A percentile compares a stretch with the other conserved stretches of the same genome.
phyloP scores from a whole-genome alignment of 2,329 filamentous ascomycete genomes.

The Ascosphaera aggregata region DNA sequence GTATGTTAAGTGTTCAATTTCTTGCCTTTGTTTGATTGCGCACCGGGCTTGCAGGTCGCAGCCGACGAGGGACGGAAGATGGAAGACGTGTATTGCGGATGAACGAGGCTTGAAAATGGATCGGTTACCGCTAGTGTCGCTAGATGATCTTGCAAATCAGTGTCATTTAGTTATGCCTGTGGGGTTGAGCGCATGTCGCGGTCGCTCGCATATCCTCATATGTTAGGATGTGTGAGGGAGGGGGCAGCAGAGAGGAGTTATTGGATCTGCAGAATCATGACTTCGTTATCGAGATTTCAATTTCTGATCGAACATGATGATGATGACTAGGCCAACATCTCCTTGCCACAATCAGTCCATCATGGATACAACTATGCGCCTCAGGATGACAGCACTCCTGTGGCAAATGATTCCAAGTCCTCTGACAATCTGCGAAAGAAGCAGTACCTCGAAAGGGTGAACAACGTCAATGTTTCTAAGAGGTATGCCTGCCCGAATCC shows the following conservation, averaged over 20 bases:
- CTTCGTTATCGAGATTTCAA: neutral
- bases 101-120: too few species aligned
- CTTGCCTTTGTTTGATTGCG: neutral
- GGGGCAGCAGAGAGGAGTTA: neutral
- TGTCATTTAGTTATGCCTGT: too few species aligned
- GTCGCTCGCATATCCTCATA: too few species aligned
- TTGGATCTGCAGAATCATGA: neutral
- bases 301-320: neutral
- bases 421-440: slow-evolving; percentile 45
- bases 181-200: too few species aligned
- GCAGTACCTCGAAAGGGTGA: slow-evolving; percentile 56
- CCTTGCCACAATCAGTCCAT: neutral
- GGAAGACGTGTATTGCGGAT: too few species aligned
- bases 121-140: too few species aligned
- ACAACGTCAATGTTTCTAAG: slow-evolving; percentile 70
- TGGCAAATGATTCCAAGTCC: slow-evolving; percentile 44
- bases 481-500: slow-evolving; percentile 38
- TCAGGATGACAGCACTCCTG: neutral
- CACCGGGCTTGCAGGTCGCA: neutral
- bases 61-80: neutral
- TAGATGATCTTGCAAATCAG: too few species aligned
- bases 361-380: neutral
- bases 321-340: neutral
- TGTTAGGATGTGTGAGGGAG: too few species aligned
- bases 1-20: neutral